Base-by-base conservation (phyloP, 192 early-diverging fungal species). In the Umbelopsis ramanniana region DNA sequence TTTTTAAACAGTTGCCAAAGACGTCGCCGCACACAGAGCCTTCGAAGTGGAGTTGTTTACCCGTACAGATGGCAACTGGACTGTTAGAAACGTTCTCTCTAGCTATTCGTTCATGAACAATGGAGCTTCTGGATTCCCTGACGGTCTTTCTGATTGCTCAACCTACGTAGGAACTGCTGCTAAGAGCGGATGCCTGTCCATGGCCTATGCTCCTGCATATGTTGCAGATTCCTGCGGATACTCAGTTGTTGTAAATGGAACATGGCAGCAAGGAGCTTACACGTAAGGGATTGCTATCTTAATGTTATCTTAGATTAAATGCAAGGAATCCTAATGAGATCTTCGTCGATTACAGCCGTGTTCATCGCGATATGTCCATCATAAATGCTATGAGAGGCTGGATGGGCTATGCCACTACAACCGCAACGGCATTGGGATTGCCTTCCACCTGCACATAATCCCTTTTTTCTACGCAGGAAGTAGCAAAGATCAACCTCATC, bases 41-140 rank as follows among this genome's bases (percentile, higher is more conserved):
- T 55, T 55, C 24, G 53, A 55, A 14, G 53, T 55, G 6, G 24
- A 55, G 8, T 14, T 55, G 9, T 55, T 55, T 22, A 55, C 53
- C 24, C 53, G 53, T 22, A 55, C 53, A 29, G 53, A 55, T 29
- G 53, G 53, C 2, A 55, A 55, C 24, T 55, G 53, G 53, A 55
- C 53, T 12, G 53, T 55, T 0, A 22, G 24, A 29, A 55, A 55
- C 14, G 53, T 55, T 23, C 53, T 55, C 5, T 55, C 53, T 2
- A 55, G 53, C 24, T 55, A 55, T 14, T 55, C 53, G 9, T 55
- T 55, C 11, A 55, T 55, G 53, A 26, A 55, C 26, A 26, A 55
- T 14, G 53, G 53, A 22, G 53, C 53, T 55, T 55, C 53, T 29
- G 53, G 53, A 29, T 55, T 55, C 26, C 53, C 53, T 55, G 53